Evolutionary conservation across 768 basidiomycete species (phyloP).

Genomic region (Lactarius trivialis): DNA sequence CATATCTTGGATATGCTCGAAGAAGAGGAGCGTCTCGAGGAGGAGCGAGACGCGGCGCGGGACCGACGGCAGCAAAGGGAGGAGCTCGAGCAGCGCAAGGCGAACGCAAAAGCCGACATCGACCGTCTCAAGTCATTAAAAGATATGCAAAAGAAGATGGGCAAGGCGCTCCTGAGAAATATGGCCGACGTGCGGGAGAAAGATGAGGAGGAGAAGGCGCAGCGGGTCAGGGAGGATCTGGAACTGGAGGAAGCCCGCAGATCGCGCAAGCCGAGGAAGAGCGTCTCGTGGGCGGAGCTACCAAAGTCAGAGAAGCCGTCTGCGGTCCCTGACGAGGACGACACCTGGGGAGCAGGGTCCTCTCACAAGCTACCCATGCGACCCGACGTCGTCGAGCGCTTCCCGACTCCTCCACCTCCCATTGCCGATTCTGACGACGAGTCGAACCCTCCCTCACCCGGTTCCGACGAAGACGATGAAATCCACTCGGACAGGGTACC

Average conservation of each 20-base stretch:
- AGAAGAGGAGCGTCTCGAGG: conserved; percentile 54
- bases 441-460: conserved; percentile 36
- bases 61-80: conserved; percentile 41
- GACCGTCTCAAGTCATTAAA: conserved; percentile 34
- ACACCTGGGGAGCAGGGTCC: conserved; percentile 39
- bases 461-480: conserved; percentile 30
- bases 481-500: conserved; percentile 21
- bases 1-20: conserved; percentile 63
- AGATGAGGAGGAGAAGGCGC: conserved; percentile 33
- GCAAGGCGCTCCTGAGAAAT: conserved; percentile 52
- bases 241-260: conserved; percentile 27
- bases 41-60: conserved; percentile 35
- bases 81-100: conserved; percentile 44
- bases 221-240: conserved; percentile 28
- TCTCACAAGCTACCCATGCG: conserved; percentile 52
- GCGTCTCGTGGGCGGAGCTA: conserved; percentile 55
- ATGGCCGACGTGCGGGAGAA: conserved; percentile 37
- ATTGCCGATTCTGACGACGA: conserved; percentile 65
- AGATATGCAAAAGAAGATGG: conserved; percentile 74
- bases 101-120: conserved; percentile 39
- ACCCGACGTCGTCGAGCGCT: conserved; percentile 61
- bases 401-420: conserved; percentile 28
- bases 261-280: conserved; percentile 45
- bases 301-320: conserved; percentile 26
- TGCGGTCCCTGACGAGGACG: conserved; percentile 41